Conservation (phyloP, 2,329 filamentous ascomycete genomes). For the Ophiosphaerella korrae region DNA sequence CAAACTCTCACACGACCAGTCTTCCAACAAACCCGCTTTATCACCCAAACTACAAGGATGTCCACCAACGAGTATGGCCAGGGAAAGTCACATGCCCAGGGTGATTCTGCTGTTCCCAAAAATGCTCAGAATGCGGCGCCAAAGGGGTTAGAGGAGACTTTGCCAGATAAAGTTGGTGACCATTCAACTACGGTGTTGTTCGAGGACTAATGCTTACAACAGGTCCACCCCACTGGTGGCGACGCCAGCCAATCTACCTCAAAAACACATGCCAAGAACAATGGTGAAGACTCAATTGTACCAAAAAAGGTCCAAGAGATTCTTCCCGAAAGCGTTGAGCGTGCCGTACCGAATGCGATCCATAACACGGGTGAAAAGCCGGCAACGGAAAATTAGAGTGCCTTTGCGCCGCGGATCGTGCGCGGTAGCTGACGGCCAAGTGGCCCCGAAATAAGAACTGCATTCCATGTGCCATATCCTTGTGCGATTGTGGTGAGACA, state of each 20-base stretch:
- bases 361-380: conserved; percentile 47
- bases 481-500: not conserved
- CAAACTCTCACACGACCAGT: conserved; percentile 24
- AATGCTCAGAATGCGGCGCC: conserved; percentile 48
- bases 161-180: conserved; percentile 43
- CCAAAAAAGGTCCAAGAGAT: conserved; percentile 52
- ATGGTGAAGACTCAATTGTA: conserved; percentile 46
- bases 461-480: no score
- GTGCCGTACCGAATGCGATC: conserved; percentile 50
- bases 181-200: not conserved
- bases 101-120: conserved; percentile 48
- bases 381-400: not conserved
- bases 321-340: conserved; percentile 52
- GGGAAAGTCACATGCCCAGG: conserved; percentile 50
- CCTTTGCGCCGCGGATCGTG: not conserved
- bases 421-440: not conserved
- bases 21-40: conserved; percentile 15
- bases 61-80: conserved; percentile 46
- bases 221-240: conserved; percentile 47
- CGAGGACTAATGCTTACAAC: not conserved
- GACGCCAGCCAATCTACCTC: conserved; percentile 39
- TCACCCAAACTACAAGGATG: conserved; percentile 28
- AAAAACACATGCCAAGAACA: conserved; percentile 48
- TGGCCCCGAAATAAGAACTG: no score
- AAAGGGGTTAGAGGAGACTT: conserved; percentile 46